These are phyloP conservation scores for Xylaria castorea DNA, from an alignment of 495 filamentous ascomycete species.

Conservation along the genomic window DNA sequence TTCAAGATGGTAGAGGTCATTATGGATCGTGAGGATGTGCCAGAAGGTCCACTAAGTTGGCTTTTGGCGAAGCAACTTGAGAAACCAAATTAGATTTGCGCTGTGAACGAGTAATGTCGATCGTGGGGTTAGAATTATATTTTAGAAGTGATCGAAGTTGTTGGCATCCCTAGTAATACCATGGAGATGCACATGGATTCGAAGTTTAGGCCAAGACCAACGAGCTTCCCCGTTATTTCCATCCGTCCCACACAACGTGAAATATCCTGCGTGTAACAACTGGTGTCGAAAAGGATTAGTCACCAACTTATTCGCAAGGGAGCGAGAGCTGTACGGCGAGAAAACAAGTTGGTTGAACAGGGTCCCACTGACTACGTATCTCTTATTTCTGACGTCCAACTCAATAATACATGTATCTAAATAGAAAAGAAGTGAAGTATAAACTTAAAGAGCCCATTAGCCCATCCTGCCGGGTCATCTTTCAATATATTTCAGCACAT, in stretches of 20 bases:
- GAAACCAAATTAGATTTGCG: conserved; percentile 27
- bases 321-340: neutral
- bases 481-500: neutral
- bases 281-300: neutral
- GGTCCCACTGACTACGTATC: neutral
- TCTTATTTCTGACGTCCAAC: neutral
- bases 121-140: too few relatives aligned
- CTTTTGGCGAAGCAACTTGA: conserved; percentile 61
- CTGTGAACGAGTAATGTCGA: neutral
- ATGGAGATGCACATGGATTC: neutral
- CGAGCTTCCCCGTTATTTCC: neutral
- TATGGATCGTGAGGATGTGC: conserved; percentile 75
- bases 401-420: neutral
- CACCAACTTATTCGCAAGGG: neutral
- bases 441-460: neutral
- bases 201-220: neutral
- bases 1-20: conserved; percentile 76
- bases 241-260: neutral
- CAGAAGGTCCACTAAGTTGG: conserved; percentile 64
- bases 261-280: neutral
- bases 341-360: neutral
- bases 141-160: neutral
- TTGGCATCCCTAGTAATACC: neutral
- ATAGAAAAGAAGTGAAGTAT: neutral
- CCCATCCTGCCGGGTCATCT: neutral